Base-by-base conservation (phyloP, 2,329 filamentous ascomycete genomes). In the Epichloe gansuensis region DNA sequence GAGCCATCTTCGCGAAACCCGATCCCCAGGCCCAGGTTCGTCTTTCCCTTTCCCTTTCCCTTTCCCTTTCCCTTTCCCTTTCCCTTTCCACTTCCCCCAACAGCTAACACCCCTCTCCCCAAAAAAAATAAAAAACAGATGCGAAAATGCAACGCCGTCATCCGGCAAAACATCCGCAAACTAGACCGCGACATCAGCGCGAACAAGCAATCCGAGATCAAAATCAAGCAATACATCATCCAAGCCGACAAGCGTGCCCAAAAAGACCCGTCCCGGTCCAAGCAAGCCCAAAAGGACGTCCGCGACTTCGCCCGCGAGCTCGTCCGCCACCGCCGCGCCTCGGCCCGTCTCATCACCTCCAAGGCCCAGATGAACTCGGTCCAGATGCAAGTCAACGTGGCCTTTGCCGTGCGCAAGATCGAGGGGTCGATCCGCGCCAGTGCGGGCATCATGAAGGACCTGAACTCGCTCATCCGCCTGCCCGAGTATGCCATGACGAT, bases 351-450 rank as follows among this genome's bases (percentile, higher is more conserved):
- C 40, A 76, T 85, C 17, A 97, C 91, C 0, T 85, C 84, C 61
- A 94, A 94, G 66, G 93, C 93, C 2, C 93, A 97, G 71, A 79
- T 98, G 47, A 83, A 84, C 65, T 91, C 85, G 59, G 91, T 98
- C 43, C 85, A 91, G 69, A 95, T 97, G 89, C 93, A 97, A 71
- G 91, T 98, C 63, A 89, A 90, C 63, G 91, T 97, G 72, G 90
- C 93, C 1, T 97, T 97, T 68, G 87, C 89, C 2, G 84, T 97
- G 61, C 84, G 89, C 60, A 95, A 95, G 75, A 97, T 98, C 57
- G 90, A 97, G 70, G 91, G 90, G 45, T 89, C 85, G 62, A 89
- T 98, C 63, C 80, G 81, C 59, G 84, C 86, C 42, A 88, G 84
- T 60, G 90, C 91, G 8, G 86, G 87, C 44, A 90, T 98, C 60